Evolutionary conservation across 2,329 filamentous ascomycete species (phyloP), one percentile per base, ranked within the genome.

Genomic region (Phyllosticta citriasiana): DNA sequence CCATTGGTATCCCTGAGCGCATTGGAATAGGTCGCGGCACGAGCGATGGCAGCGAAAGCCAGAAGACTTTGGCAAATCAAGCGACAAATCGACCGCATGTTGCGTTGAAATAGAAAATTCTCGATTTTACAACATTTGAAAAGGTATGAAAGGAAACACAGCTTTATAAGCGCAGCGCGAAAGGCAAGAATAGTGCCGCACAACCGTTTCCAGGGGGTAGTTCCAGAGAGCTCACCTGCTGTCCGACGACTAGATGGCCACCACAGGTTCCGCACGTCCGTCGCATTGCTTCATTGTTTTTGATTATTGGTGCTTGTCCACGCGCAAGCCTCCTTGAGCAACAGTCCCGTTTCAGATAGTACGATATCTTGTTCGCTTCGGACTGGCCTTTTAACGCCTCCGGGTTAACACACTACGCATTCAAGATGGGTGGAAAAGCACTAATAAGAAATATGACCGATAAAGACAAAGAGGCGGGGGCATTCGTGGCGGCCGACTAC

Each of bases 1-100:
- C 82, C 81, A 47, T 79, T 76, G 0, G 74, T 75, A 19, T 73
- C 72, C 40, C 78, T 77, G 57, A 84, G 74, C 0, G 82, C 80
- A 63, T 84, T 84, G 35, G 78, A 79, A 64, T 77, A 84, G 19
- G 76, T 72, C 30, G 71, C 71, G 27, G 71, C 71, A 53, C 65
- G 66, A 47, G 66, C 70, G 14, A 69, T 59, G 26, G 65, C 33
- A 22, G 59, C 54, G 8, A 56, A 47, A 12, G 53, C 54, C 59
- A 53, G 56, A 54, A 61, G 54, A 26, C 22, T 27, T 54, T 54
- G 56, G 59, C 53, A 56, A 47, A 61, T 61, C 54, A 61, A 22
- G 22, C 53, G 56, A 12, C n/a, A 10, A 30, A 55, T 14, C 25
- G 58, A 53, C 53, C 25, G 24, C 58, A 60, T 60, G 26, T n/a